phyloP scores from a whole-genome alignment of 192 early-diverging fungal species.

The Entomortierella parvispora region DNA sequence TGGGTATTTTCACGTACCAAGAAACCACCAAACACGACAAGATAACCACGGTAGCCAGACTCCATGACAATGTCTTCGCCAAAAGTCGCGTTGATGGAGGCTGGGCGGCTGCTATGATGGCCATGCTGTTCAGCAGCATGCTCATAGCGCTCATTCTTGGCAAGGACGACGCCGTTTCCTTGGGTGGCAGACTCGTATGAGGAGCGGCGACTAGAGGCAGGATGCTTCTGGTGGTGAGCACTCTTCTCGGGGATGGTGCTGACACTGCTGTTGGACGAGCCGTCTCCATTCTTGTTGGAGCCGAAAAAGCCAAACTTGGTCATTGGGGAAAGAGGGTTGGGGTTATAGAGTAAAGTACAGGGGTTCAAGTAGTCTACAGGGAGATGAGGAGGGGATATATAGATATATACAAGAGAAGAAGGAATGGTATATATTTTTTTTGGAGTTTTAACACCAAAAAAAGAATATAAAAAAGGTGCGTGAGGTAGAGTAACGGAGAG shows the following conservation, averaged over 20 bases:
- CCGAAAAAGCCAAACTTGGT: constrained; percentile 24
- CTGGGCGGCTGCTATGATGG: constrained; percentile 36
- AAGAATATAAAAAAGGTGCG: constrained; percentile 30
- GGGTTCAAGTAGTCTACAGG: no score
- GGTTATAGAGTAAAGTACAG: neutral
- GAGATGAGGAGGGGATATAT: no score
- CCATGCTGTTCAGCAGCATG: constrained; percentile 13
- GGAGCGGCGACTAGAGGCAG: constrained; percentile 31
- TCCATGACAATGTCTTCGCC: constrained; percentile 48
- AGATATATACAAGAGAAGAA: no score
- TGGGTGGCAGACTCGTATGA: constrained; percentile 46
- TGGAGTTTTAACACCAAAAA: constrained; percentile 35
- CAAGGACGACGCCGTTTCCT: constrained; percentile 43
- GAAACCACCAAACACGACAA: constrained; percentile 49
- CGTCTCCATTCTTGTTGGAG: neutral
- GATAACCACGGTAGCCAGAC: constrained; percentile 40
- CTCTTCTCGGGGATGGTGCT: constrained; percentile 29
- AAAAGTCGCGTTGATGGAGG: constrained; percentile 42
- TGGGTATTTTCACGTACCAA: constrained; percentile 15
- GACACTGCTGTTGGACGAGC: constrained; percentile 10
- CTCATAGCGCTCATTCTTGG: constrained; percentile 47
- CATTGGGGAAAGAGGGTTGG: constrained; percentile 9
- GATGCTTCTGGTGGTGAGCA: constrained; percentile 21
- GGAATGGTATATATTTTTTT: constrained; percentile 27
- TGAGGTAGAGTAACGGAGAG: neutral